Evolutionary conservation across 2,329 filamentous ascomycete species (phyloP).

Genomic region (Sphaerostilbella broomeana): DNA sequence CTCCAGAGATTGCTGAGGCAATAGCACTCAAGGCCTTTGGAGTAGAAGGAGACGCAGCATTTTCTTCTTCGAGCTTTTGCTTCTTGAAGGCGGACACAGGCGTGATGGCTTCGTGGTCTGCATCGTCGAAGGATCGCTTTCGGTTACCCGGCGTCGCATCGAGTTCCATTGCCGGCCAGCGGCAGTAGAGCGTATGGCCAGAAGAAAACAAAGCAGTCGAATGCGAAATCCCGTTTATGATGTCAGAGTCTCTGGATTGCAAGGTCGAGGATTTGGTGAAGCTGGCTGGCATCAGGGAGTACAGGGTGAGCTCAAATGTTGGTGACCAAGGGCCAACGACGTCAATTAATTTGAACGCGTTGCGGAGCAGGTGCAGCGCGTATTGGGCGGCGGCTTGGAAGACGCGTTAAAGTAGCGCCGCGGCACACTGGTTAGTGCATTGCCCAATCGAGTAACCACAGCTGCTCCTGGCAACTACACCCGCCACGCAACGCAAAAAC

Average conservation of each 20-base stretch:
- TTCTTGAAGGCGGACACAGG: conserved; percentile 24
- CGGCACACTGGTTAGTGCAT: no score
- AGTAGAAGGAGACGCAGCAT: conserved; percentile 21
- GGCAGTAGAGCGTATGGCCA: conserved; percentile 1
- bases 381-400: conserved; percentile 1
- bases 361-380: no score
- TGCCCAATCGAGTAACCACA: no score
- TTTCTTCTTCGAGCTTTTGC: conserved; percentile 25
- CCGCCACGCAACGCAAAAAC: no score
- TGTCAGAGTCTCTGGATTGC: no score
- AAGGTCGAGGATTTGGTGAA: no score
- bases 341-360: conserved; percentile 10
- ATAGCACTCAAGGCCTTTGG: conserved; percentile 27
- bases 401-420: conserved; percentile 12
- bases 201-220: no score
- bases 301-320: background rate
- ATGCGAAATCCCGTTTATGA: no score
- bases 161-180: conserved; percentile 21
- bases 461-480: no score
- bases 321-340: conserved; percentile 9
- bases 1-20: conserved; percentile 26
- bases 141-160: conserved; percentile 18
- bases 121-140: conserved; percentile 18
- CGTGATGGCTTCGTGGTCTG: conserved; percentile 17
- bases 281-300: background rate